A percentile compares a stretch with the other conserved stretches of the same genome.
phyloP scores from a whole-genome alignment of 345 rosid species.

The Psidium friedrichsthalianum region DNA sequence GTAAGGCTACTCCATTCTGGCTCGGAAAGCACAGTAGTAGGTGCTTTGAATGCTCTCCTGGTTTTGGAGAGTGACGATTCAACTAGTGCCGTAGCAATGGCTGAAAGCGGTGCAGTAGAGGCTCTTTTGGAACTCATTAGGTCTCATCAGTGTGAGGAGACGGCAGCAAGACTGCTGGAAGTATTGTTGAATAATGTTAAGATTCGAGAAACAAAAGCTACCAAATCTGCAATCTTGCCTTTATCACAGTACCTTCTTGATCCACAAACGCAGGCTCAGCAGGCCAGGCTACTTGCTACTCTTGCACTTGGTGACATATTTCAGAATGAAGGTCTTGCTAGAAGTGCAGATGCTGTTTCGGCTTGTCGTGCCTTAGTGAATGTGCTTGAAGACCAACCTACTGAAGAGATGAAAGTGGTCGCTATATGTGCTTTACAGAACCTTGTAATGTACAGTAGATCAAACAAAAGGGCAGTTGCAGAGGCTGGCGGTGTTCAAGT shows the following conservation, averaged over 20 bases:
- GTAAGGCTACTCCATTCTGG: slow-evolving; percentile 87
- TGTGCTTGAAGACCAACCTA: slow-evolving; percentile 97
- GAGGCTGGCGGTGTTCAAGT: slow-evolving; percentile 99
- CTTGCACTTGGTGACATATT: slow-evolving; percentile 97
- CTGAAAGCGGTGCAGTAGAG: slow-evolving; percentile 97
- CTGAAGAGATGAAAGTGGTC: slow-evolving; percentile 99
- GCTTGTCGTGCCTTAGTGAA: slow-evolving; percentile 98
- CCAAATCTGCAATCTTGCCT: slow-evolving; percentile 84
- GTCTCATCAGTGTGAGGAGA: slow-evolving; percentile 93
- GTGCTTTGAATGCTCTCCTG: slow-evolving; percentile 89
- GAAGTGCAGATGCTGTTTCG: slow-evolving; percentile 87
- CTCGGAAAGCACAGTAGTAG: slow-evolving; percentile 68
- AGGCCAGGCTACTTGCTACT: slow-evolving; percentile 81
- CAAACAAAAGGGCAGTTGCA: slow-evolving; percentile 98
- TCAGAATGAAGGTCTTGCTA: slow-evolving; percentile 93
- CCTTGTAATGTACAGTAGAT: slow-evolving; percentile 89
- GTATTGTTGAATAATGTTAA: slow-evolving; percentile 91
- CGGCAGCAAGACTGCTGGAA: slow-evolving; percentile 90
- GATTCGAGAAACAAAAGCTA: slow-evolving; percentile 87
- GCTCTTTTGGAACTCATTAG: slow-evolving; percentile 95
- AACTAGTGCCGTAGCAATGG: slow-evolving; percentile 97
- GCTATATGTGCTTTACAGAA: slow-evolving; percentile 97
- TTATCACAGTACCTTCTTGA: slow-evolving; percentile 93
- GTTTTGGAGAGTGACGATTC: slow-evolving; percentile 96
- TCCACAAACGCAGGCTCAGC: slow-evolving; percentile 98